Evolutionary conservation across 176 grass and related monocot genomes (phyloP).

Genomic region (Hsuehochloa calcarea): DNA sequence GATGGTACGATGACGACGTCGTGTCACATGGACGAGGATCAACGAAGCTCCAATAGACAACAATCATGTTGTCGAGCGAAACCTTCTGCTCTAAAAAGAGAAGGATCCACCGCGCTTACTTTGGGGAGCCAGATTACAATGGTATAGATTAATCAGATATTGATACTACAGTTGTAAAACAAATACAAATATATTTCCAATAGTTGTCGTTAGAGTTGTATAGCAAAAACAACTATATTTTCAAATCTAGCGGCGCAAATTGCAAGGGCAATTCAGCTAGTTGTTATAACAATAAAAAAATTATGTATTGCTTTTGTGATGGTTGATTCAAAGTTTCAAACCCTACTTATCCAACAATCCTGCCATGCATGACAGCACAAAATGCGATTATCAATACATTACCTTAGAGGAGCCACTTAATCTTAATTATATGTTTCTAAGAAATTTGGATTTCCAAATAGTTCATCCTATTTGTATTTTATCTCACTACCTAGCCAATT

Average conservation of each 20-base stretch:
- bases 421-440: neutral
- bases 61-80: too few relatives aligned
- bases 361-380: neutral
- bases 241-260: neutral
- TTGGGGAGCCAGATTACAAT: neutral
- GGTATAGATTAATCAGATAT: neutral
- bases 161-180: neutral
- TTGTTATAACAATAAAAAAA: neutral
- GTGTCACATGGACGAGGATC: too few relatives aligned
- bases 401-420: neutral
- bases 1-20: too few relatives aligned
- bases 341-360: neutral
- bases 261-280: neutral
- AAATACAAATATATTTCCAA: neutral
- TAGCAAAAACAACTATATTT: neutral
- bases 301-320: neutral
- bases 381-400: neutral
- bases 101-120: neutral
- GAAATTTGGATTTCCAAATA: neutral
- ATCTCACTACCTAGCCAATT: neutral
- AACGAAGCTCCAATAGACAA: too few relatives aligned
- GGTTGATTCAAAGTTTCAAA: neutral
- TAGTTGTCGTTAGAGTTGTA: neutral
- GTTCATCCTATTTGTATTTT: neutral
- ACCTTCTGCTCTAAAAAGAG: too few relatives aligned